phyloP scores from a whole-genome alignment of 805 yeast species.

The Saturnispora dispora region DNA sequence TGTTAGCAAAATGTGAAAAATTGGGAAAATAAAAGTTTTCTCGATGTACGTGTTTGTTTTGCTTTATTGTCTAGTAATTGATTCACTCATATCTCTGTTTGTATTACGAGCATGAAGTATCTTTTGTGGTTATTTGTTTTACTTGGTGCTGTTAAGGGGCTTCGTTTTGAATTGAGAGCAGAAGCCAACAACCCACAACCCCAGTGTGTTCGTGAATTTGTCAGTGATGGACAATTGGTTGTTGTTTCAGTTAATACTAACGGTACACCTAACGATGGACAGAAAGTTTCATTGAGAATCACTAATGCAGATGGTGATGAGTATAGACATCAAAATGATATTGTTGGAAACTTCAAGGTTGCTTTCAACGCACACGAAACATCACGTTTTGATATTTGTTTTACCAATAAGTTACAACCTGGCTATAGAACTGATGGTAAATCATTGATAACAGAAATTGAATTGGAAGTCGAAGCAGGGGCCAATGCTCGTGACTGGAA shows the following conservation, averaged over 20 bases:
- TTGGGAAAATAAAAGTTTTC: neutral
- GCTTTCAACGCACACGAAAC: slow-evolving; percentile 80
- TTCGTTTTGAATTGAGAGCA: slow-evolving; percentile 28
- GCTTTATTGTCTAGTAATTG: neutral
- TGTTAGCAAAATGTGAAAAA: neutral
- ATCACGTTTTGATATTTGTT: slow-evolving; percentile 86
- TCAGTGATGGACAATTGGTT: slow-evolving; percentile 73
- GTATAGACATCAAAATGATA: slow-evolving; percentile 65
- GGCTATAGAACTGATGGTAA: slow-evolving; percentile 29
- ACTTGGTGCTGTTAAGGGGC: slow-evolving; percentile 11
- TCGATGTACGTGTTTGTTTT: neutral
- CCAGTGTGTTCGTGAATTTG: slow-evolving; percentile 88
- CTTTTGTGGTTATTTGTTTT: neutral
- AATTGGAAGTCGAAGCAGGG: slow-evolving; percentile 89
- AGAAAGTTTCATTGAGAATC: slow-evolving; percentile 56
- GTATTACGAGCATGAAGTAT: neutral
- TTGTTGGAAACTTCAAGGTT: slow-evolving; percentile 61
- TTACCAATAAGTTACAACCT: slow-evolving; percentile 50
- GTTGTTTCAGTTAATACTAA: slow-evolving; percentile 71
- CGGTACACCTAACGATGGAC: slow-evolving; percentile 84
- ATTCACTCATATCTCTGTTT: neutral
- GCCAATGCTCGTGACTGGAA: slow-evolving; percentile 98
- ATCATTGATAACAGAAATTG: slow-evolving; percentile 56
- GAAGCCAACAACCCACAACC: slow-evolving; percentile 32
- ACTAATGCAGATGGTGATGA: slow-evolving; percentile 80